Evolutionary conservation across 257 asterid genomes (phyloP).

Genomic region (Orobanche coerulescens): DNA sequence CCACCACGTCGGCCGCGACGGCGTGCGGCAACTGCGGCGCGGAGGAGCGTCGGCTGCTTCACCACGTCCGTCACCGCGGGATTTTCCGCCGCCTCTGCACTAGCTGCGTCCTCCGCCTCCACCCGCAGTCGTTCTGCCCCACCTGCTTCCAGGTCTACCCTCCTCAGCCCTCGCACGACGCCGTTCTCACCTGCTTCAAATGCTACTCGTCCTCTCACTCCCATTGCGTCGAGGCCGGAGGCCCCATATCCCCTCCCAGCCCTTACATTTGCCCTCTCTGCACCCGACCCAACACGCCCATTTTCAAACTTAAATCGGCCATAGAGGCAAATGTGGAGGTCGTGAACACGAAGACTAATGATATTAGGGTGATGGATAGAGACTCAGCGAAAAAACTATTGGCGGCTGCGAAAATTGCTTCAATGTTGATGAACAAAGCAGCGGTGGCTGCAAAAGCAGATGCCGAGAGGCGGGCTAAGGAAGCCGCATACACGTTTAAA

Average conservation of each 20-base stretch:
- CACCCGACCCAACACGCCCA: slow-evolving; percentile 32
- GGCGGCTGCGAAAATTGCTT: slow-evolving; percentile 70
- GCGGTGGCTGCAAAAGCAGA: slow-evolving; percentile 44
- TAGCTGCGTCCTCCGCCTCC: slow-evolving; percentile 77
- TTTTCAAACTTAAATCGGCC: slow-evolving; percentile 37
- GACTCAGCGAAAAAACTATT: slow-evolving; percentile 50
- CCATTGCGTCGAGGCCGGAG: slow-evolving; percentile 37
- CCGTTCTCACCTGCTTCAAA: slow-evolving; percentile 43
- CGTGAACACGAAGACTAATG: slow-evolving; percentile 17
- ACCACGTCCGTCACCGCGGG: slow-evolving; percentile 66
- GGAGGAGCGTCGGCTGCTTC: slow-evolving; percentile 60
- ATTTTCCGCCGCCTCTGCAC: slow-evolving; percentile 72
- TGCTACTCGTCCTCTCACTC: slow-evolving; percentile 68
- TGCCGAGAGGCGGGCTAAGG: slow-evolving; percentile 73
- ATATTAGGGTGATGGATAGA: slow-evolving; percentile 50
- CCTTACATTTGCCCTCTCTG: slow-evolving; percentile 83
- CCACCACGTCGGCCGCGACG: slow-evolving; percentile 12
- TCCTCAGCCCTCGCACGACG: slow-evolving; percentile 37
- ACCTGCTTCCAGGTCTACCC: slow-evolving; percentile 69
- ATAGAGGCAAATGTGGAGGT: slow-evolving; percentile 17
- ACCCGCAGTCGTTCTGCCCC: slow-evolving; percentile 80
- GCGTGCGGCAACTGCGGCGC: slow-evolving; percentile 58
- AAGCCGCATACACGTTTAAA: slow-evolving; percentile 66
- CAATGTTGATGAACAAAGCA: slow-evolving; percentile 51
- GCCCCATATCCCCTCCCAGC: slow-evolving; percentile 23